phyloP scores from a whole-genome alignment of 108 stramenopile species.

The Ochromonas danica region DNA sequence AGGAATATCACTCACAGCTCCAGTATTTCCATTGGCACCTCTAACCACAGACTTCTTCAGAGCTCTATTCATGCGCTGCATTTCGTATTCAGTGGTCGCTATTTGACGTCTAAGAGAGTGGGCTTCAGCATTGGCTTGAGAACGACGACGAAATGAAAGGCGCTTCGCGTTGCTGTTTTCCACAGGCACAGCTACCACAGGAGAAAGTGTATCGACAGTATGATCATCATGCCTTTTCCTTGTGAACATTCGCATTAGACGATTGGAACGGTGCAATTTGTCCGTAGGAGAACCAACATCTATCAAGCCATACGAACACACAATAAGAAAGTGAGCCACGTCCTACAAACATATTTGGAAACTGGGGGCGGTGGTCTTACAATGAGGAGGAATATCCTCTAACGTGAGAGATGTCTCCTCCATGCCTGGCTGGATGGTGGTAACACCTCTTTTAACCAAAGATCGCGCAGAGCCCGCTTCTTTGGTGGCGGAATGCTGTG shows the following conservation, averaged over 20 bases:
- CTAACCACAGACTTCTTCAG: no score
- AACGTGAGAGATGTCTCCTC: background rate
- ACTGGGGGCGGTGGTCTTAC: no score
- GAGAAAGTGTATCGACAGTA: background rate
- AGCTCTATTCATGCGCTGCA: background rate
- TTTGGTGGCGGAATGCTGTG: background rate
- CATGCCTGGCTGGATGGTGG: conserved; percentile 5
- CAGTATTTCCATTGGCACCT: no score
- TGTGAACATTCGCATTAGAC: background rate
- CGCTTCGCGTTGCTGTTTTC: background rate
- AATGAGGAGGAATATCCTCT: background rate
- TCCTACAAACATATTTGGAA: no score
- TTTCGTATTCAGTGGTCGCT: conserved; percentile 3
- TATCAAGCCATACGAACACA: background rate
- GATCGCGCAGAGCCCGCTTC: background rate
- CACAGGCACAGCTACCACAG: background rate
- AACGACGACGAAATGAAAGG: background rate
- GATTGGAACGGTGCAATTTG: background rate
- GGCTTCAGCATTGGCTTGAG: background rate
- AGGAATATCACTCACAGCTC: no score
- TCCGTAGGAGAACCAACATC: background rate
- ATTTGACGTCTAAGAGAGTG: background rate
- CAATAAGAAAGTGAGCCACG: background rate
- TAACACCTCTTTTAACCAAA: background rate
- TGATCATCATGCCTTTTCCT: background rate